Base-by-base conservation (phyloP, 176 grass and related monocot species). In the Carex parvula region DNA sequence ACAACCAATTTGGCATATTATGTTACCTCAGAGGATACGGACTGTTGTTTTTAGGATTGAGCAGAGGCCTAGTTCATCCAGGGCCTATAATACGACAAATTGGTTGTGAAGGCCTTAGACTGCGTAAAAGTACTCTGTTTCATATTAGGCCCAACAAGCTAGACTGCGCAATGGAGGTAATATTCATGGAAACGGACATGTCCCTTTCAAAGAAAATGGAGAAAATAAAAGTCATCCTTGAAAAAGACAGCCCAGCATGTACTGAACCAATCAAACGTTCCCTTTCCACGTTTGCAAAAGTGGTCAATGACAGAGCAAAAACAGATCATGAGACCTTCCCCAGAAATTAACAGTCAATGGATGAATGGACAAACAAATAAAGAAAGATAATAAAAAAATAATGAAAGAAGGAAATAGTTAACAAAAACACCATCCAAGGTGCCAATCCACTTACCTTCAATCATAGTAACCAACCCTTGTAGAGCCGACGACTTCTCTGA, bases 281-380 rank as follows among this genome's bases (percentile, higher is more conserved):
- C 77, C 77, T 12, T 80, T 57, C 52, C 77, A 80, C 77, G 53
- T 80, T 20, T 57, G 22, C 24, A 74, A 24, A 74, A 3, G 29
- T 11, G 41, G 48, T 79, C 74, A 79, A 52, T 18, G 17, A 52
- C 21, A 75, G 70, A 12, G 14, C 10, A 29, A 79, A 30, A 81
- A 62, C 29, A 62, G 78, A 52, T 26, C 26, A 26, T 80, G 15
- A 58, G 1, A 20, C 56, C 63, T 62, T 62, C 78, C 56, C 56
- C 15, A 62, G 30, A 61, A 80, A 81, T 8, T 8, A 81, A n/a
- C 56, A 81, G 29, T 63, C 57, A 22, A 39, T 18, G 8, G 56
- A 62, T 2, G 59, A 80, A 37, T 4, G 4, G 42, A 21, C 11
- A 59, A 16, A 60, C 29, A 60, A 80, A 37, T 80, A 16, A 54